These are phyloP conservation scores for Rhizophora apiculata DNA, from an alignment of 345 rosid genomes.

Conservation along the genomic window DNA sequence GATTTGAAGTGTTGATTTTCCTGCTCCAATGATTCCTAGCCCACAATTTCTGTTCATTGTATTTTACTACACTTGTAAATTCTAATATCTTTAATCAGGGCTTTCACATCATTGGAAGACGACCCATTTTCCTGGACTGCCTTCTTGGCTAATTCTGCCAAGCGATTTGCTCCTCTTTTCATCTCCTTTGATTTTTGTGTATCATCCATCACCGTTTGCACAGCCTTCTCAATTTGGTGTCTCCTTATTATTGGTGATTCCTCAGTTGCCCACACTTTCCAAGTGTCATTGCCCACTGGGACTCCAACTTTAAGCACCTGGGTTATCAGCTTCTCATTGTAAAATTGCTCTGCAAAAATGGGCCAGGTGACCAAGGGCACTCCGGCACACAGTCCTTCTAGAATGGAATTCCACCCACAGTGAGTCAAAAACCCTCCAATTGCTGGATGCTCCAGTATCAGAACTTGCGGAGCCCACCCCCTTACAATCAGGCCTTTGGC, in stretches of 20 bases:
- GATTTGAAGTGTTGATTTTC: too few species aligned
- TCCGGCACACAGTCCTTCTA: slow-evolving; percentile 30
- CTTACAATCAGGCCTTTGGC: slow-evolving; percentile 24
- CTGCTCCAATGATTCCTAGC: too few species aligned
- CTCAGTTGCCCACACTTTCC: slow-evolving; percentile 34
- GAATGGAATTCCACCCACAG: slow-evolving; percentile 47
- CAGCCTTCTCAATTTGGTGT: slow-evolving; percentile 19
- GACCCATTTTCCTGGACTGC: slow-evolving; percentile 46
- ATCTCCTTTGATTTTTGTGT: slow-evolving; percentile 23
- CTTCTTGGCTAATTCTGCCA: slow-evolving; percentile 31
- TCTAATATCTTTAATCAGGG: slow-evolving; percentile 38
- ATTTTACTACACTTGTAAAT: neutral
- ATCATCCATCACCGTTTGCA: slow-evolving; percentile 21
- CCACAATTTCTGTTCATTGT: neutral
- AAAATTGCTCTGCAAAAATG: slow-evolving; percentile 39
- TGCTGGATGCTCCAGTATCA: slow-evolving; percentile 36
- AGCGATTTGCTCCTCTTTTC: slow-evolving; percentile 25
- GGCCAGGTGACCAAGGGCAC: slow-evolving; percentile 42
- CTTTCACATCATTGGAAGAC: slow-evolving; percentile 29
- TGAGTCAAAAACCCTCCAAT: slow-evolving; percentile 39
- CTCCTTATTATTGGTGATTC: slow-evolving; percentile 19
- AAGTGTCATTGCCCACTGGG: slow-evolving; percentile 25
- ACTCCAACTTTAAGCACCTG: slow-evolving; percentile 34
- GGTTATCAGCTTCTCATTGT: slow-evolving; percentile 38
- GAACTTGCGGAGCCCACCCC: slow-evolving; percentile 38